Evolutionary conservation across 495 filamentous ascomycete species (phyloP), one percentile per base, ranked within the genome.

Genomic region (Aspergillus heteromorphus): DNA sequence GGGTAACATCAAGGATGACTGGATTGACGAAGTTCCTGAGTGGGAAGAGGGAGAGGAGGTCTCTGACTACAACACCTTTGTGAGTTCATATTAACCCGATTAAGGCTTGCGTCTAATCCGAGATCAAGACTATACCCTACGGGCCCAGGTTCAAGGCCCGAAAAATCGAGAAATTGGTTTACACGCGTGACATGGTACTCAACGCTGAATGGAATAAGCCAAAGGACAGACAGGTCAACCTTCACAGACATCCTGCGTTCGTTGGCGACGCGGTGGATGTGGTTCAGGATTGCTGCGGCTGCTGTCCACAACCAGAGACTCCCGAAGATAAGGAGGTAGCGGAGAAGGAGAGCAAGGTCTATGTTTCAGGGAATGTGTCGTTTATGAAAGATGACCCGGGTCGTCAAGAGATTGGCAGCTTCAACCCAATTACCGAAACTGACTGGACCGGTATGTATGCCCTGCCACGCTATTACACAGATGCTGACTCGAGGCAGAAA

Each of bases 181-280:
- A 88, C 66, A 87, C 85, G 3, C 85, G 86, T 55, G 89, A 93
- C 62, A 65, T 91, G 11, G 74, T 92, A n/a, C 78, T 93, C 9
- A 93, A 93, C 57, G 87, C 88, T 0, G 87, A 93, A 62, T 93
- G 88, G 88, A 93, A 92, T 57, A 80, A 84, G 57, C 75, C 75
- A 0, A 81, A 88, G 16, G 81, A 88, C 25, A 77, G 89, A 16
- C 72, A 81, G 36, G 84, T 90, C 2, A 81, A 87, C 55, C 75
- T 93, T 4, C 89, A 93, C 67, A 80, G 89, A 2, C 89, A 93
- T 61, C 89, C 89, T 11, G 86, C 83, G 36, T 90, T 77, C 60
- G 87, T 90, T 53, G 87, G 87, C 6, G 75, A 78, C 20, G 76
- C 80, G 2, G 72, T 79, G 17, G 80, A 91, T 71, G 80, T 92